Evolutionary conservation across 257 asterid genomes (phyloP).

Genomic region (Cinchona pubescens): DNA sequence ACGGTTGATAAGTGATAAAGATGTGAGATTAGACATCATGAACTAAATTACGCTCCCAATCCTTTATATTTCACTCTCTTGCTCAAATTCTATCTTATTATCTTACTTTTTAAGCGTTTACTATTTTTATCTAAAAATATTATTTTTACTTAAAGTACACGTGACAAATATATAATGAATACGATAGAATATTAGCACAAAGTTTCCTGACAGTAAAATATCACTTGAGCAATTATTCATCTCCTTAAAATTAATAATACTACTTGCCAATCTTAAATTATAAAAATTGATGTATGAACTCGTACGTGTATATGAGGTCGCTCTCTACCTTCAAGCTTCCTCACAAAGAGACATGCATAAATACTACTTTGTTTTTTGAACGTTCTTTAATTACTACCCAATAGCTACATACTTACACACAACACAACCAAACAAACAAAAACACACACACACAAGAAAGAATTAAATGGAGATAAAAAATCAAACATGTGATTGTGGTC

Average conservation of each 20-base stretch:
- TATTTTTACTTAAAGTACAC: too few species aligned
- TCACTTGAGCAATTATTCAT: not conserved
- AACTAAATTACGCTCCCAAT: too few species aligned
- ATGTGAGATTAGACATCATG: not conserved
- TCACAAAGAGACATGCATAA: slow-evolving; percentile 31
- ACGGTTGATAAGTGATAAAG: not conserved
- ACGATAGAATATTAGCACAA: too few species aligned
- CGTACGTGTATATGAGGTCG: not conserved
- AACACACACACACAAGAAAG: not conserved
- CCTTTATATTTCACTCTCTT: too few species aligned
- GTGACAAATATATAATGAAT: too few species aligned
- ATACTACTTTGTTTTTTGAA: slow-evolving; percentile 7
- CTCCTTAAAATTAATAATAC: too few species aligned
- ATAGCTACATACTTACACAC: not conserved
- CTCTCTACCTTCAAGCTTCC: slow-evolving; percentile 27
- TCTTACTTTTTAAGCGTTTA: too few species aligned
- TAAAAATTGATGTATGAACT: not conserved
- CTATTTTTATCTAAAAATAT: too few species aligned
- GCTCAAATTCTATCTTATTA: too few species aligned
- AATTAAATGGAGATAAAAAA: slow-evolving; percentile 17
- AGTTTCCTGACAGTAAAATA: too few species aligned
- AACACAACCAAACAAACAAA: slow-evolving; percentile 15
- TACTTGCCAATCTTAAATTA: not conserved
- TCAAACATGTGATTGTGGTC: too few species aligned
- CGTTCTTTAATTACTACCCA: not conserved